Base-by-base conservation (phyloP, 2,329 filamentous ascomycete species). In the Aspergillus flavus region DNA sequence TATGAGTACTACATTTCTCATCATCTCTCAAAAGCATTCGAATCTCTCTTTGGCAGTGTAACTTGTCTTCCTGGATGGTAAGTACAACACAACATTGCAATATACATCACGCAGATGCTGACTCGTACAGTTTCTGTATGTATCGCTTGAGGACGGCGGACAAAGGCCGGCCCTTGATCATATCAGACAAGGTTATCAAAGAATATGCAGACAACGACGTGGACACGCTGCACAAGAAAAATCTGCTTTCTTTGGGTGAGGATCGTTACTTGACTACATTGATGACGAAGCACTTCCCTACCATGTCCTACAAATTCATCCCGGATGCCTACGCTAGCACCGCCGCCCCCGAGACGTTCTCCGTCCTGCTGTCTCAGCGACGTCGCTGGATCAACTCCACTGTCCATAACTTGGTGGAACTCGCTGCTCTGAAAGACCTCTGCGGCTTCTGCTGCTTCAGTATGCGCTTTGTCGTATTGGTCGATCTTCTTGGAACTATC, bases 1-100 rank as follows among this genome's bases (percentile, higher is more conserved):
- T 99, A 99, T 81, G 95, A 99, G 79, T 99, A 99, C 84, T 99
- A 94, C 79, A 99, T 99, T 75, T 98, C 95, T 34, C 95, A 99
- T 84, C 91, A 99, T 80, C 82, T 99, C 77, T 85, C 95, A 59
- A 99, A 99, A 83, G 93, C 95, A 66, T 99, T 99, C 75, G 95
- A 99, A 78, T 97, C 93, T 64, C 87, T 99, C 64, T 99, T 99
- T 75, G 95, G 94, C 75, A 96, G 93, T 78, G 95, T 99, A 65
- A 99, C 95, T 64, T 99, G 95, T 90, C 89, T 99, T 83, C 95
- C 95, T 68, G 95, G 95, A 86, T 99, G 95, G 94, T 97, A 87
- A 83, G 92, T 88, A 23, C 26, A 36, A 16, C 12, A 9, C 36
- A 54, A 21, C 14, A 28, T 2, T 58, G 52, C 12, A 12, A 23